A percentile compares a stretch with the other conserved stretches of the same genome.
Conservation (phyloP, 139 green algal species). For the Ulvella scutata region DNA sequence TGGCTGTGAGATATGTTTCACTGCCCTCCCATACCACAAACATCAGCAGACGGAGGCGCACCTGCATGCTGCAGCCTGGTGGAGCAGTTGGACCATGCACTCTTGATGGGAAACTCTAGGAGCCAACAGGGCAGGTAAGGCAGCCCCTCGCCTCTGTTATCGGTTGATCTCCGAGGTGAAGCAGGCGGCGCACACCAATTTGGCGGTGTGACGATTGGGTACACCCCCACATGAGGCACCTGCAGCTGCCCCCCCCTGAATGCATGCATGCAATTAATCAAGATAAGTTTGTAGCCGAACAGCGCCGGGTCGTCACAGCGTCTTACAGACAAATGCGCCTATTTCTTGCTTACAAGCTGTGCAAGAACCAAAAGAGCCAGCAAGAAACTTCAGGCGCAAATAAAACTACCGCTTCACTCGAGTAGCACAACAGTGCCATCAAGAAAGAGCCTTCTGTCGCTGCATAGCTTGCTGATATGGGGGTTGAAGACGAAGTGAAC, state of each 20-base stretch:
- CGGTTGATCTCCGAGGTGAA: not conserved
- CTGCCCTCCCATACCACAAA: too few relatives aligned
- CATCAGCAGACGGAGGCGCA: too few relatives aligned
- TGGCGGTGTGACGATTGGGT: not conserved
- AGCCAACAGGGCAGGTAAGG: too few relatives aligned
- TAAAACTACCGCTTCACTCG: too few relatives aligned
- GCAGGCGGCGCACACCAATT: not conserved
- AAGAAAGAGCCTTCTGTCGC: too few relatives aligned
- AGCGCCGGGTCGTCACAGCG: not conserved
- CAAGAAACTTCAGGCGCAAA: not conserved
- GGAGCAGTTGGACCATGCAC: not conserved
- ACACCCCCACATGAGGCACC: not conserved
- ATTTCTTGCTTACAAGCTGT: not conserved
- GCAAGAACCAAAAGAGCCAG: not conserved
- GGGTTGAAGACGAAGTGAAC: too few relatives aligned
- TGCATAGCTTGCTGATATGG: too few relatives aligned
- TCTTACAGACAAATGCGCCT: not conserved
- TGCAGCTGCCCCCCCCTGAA: not conserved
- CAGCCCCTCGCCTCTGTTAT: too few relatives aligned
- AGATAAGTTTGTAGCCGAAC: not conserved
- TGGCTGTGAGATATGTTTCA: too few relatives aligned
- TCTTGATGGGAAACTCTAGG: not conserved
- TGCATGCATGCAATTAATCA: not conserved
- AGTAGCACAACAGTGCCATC: too few relatives aligned
- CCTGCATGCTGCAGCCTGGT: not conserved